Evolutionary conservation across 805 yeast genomes (phyloP), one percentile per base, ranked within the genome.

Genomic region (Candida verbasci): DNA sequence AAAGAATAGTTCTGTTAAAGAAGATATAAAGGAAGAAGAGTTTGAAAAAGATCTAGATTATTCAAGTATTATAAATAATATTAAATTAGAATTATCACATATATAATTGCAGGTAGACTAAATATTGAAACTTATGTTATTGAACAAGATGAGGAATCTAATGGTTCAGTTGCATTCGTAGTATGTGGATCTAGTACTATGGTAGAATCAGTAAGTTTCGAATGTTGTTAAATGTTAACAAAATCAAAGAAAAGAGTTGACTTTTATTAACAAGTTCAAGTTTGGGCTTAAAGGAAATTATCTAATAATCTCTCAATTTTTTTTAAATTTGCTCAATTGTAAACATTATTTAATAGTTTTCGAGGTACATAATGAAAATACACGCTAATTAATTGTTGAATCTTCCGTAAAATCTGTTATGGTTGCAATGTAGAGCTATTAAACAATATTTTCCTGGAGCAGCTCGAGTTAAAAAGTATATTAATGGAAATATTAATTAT

Each of bases 221-320:
- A 68, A 3, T 71, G 78, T 4, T 63, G 71, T 0, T 43, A 61
- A 53, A 77, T 37, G 59, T 64, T 26, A 42, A 56, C 23, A 40
- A 48, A 11, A 55, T 10, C 3, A 10, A 30, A 68, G 12, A 62
- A 70, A 35, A 70, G 85, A 28, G 73, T 84, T n/a, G 89, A 82
- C 44, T 80, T 79, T 49, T 80, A 67, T 50, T 94, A 86, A 53
- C 89, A 83, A 50, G 69, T 82, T 33, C 87, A 82, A 59, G 67
- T 72, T 10, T 85, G 95, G 94, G n/a, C n/a, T n/a, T n/a, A n/a
- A n/a, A n/a, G n/a, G n/a, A n/a, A n/a, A n/a, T n/a, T n/a, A n/a
- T n/a, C n/a, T n/a, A n/a, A n/a, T n/a, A n/a, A n/a, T n/a, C n/a
- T n/a, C n/a, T n/a, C n/a, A n/a, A n/a, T n/a, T n/a, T n/a, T n/a